phyloP scores from a whole-genome alignment of 2,329 filamentous ascomycete species.

The Penicillium vulpinum region DNA sequence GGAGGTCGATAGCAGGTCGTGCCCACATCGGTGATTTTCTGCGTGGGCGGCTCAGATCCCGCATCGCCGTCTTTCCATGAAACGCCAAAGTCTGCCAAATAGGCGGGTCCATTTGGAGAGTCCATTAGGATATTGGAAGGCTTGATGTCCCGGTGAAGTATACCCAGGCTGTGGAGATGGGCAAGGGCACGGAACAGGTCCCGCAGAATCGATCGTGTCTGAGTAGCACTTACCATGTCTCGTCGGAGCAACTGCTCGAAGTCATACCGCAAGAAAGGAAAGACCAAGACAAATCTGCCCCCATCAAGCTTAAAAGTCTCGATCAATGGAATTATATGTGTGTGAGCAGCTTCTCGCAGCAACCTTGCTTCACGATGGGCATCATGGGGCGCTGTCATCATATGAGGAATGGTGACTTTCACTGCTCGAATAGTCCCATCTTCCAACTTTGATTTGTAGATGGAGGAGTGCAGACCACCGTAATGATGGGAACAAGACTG shows the following conservation, averaged over 20 bases:
- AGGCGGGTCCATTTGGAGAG: slow-evolving; percentile 68
- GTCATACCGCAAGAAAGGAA: slow-evolving; percentile 78
- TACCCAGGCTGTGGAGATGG: slow-evolving; percentile 69
- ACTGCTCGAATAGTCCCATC: slow-evolving; percentile 62
- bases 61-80: slow-evolving; percentile 69
- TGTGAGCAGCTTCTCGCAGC: slow-evolving; percentile 59
- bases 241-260: slow-evolving; percentile 66
- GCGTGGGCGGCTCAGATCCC: slow-evolving; percentile 61
- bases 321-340: slow-evolving; percentile 66
- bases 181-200: slow-evolving; percentile 71
- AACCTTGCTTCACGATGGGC: slow-evolving; percentile 77
- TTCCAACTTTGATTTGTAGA: slow-evolving; percentile 67
- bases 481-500: slow-evolving; percentile 56
- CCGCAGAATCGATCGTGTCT: slow-evolving; percentile 55
- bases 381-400: slow-evolving; percentile 77
- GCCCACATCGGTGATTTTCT: slow-evolving; percentile 89
- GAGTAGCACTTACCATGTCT: slow-evolving; percentile 40
- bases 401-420: slow-evolving; percentile 78
- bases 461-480: slow-evolving; percentile 75
- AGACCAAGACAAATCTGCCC: slow-evolving; percentile 73
- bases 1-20: slow-evolving; percentile 89
- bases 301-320: slow-evolving; percentile 70
- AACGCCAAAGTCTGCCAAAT: slow-evolving; percentile 88
- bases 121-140: slow-evolving; percentile 81
- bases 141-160: slow-evolving; percentile 93